phyloP scores from a whole-genome alignment of 768 basidiomycete species.

The Suillus cothurnatus region DNA sequence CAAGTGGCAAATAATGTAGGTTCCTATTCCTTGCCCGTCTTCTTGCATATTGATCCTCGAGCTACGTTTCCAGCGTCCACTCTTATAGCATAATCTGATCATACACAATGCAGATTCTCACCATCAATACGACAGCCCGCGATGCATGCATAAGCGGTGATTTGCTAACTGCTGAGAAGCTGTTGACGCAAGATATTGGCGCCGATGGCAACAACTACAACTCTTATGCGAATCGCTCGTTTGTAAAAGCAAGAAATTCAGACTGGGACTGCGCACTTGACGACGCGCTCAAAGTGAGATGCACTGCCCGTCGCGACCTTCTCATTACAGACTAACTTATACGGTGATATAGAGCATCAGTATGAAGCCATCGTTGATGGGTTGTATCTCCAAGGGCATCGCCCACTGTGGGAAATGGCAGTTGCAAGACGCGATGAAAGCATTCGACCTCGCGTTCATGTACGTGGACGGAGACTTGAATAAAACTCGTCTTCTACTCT shows the following conservation, averaged over 20 bases:
- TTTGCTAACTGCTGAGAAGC: neutral
- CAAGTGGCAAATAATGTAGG: too few species aligned
- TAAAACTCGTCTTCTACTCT: neutral
- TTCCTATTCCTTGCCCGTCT: too few species aligned
- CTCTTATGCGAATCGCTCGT: neutral
- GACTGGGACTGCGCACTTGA: neutral
- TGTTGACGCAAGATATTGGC: neutral
- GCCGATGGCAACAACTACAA: neutral
- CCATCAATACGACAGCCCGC: neutral
- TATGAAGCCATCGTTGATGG: neutral
- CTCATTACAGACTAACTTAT: neutral
- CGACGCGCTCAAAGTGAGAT: neutral
- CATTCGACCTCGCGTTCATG: neutral
- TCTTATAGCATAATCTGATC: too few species aligned
- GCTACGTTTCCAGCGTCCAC: too few species aligned
- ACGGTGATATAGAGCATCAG: neutral
- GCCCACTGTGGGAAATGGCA: neutral
- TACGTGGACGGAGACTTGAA: neutral
- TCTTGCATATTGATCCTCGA: too few species aligned
- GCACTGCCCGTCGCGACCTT: neutral
- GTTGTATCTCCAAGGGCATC: neutral
- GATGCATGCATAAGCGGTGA: neutral
- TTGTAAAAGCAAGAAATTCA: neutral
- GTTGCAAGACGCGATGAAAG: neutral
- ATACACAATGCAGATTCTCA: neutral